Evolutionary conservation across 768 basidiomycete genomes (phyloP), one percentile per base, ranked within the genome.

Genomic region (Mycena galericulata): DNA sequence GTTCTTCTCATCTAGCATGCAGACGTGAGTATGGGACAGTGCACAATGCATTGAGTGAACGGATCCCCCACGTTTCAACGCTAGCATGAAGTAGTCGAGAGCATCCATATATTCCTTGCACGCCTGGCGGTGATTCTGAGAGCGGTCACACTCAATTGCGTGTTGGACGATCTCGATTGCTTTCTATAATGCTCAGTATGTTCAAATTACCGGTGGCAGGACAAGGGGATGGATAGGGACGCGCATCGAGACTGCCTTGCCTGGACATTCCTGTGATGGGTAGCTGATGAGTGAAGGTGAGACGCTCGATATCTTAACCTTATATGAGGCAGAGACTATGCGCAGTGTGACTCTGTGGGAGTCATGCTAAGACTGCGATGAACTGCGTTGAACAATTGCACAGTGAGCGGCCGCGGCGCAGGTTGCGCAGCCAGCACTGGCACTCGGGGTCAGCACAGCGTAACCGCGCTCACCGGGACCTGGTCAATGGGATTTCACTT

Each of bases 1-100:
- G 79, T 93, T 94, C 87, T 91, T 93, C 82, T 94, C 92, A 75
- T 92, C 90, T 91, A 75, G 12, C 58, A 24, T 50, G 32, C 12
- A 36, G n/a, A 20, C 30, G 22, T 53, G 22, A 59, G 55, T 47
- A 10, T 51, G 3, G 17, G n/a, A n/a, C n/a, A n/a, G 5, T 27
- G 5, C 17, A 1, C 8, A 36, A 11, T 10, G 9, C 7, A 3
- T 11, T 62, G 32, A 29, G 59, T 20, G 29, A 54, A 40, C 32
- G 5, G 40, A 15, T 2, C 57, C 78, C 84, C 53, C 68, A 91
- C 91, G 91, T 76, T 92, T 92, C 75, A 90, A 83, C 10, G 92
- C 92, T 74, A 94, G 89, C 89, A 93, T 92, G 78, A 94, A 94
- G 74, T 94, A 94, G 76, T 94, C 93, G 61, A 94, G 83, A 20